phyloP scores from a whole-genome alignment of 441 rosid species.

The Arabidopsis hybrid region DNA sequence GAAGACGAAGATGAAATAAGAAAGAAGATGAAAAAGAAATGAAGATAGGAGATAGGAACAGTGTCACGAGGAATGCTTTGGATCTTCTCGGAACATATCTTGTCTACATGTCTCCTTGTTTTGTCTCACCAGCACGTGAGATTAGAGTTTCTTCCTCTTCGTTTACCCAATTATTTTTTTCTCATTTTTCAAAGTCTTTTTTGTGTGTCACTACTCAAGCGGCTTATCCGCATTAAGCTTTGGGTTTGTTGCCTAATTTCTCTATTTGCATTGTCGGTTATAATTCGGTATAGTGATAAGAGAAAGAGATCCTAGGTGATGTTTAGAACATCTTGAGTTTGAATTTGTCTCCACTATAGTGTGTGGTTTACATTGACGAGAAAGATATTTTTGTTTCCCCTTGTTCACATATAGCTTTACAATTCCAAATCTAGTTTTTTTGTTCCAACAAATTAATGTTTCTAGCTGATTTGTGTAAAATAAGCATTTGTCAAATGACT shows the following conservation, averaged over 20 bases:
- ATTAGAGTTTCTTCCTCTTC: conserved; percentile 27
- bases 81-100: conserved; percentile 41
- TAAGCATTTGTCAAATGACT: neutral
- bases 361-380: conserved; percentile 34
- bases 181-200: conserved; percentile 1
- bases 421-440: conserved; percentile 11
- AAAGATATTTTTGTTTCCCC: conserved; percentile 32
- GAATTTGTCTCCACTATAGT: conserved; percentile 34
- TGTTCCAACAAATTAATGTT: conserved; percentile 4
- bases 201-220: conserved; percentile 10
- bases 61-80: conserved; percentile 49
- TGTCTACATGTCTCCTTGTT: conserved; percentile 42
- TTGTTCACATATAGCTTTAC: conserved; percentile 8
- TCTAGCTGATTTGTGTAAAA: neutral
- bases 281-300: conserved; percentile 28
- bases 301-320: conserved; percentile 25
- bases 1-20: conserved; percentile 42
- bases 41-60: conserved; percentile 43
- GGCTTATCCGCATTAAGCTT: conserved; percentile 27
- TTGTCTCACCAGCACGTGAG: conserved; percentile 45
- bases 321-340: conserved; percentile 32
- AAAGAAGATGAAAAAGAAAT: conserved; percentile 37
- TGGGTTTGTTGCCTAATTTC: conserved; percentile 32
- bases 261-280: conserved; percentile 26
- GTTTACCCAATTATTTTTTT: conserved; percentile 25